phyloP scores from a whole-genome alignment of 2,329 filamentous ascomycete genomes.

The Pleomassaria siparia region DNA sequence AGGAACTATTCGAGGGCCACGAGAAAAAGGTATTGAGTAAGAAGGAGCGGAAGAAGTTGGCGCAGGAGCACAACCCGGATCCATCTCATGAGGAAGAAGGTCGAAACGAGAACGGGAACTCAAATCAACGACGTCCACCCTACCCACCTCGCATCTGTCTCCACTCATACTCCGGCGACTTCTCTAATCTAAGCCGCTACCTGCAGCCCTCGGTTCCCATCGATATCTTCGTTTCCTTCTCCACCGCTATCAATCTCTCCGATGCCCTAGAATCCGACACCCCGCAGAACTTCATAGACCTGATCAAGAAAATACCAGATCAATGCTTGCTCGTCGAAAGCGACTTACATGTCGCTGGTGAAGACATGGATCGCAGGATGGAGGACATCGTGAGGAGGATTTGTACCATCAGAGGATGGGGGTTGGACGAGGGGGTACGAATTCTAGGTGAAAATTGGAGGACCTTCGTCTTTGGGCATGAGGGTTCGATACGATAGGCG shows the following conservation, averaged over 20 bases:
- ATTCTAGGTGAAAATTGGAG: conserved; percentile 74
- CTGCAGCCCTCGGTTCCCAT: conserved; percentile 71
- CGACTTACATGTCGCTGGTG: conserved; percentile 81
- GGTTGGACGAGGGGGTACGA: conserved; percentile 67
- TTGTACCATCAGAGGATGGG: conserved; percentile 78
- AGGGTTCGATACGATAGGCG: too few species aligned
- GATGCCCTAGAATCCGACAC: conserved; percentile 47
- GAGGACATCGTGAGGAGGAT: conserved; percentile 76
- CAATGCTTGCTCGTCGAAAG: conserved; percentile 84
- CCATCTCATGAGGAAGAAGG: not conserved
- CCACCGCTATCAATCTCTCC: conserved; percentile 75
- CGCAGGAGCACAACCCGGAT: conserved; percentile 6
- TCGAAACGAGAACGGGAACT: conserved; percentile 2
- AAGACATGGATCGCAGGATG: conserved; percentile 74
- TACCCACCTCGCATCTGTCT: conserved; percentile 90
- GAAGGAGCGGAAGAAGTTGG: conserved; percentile 51
- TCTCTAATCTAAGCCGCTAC: conserved; percentile 77
- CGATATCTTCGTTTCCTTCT: conserved; percentile 86
- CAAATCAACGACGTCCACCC: conserved; percentile 29
- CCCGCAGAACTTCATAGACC: conserved; percentile 61
- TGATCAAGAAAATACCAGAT: conserved; percentile 72
- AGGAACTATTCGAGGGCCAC: conserved; percentile 69
- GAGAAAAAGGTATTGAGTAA: conserved; percentile 64
- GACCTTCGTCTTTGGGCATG: conserved; percentile 68
- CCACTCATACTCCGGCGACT: conserved; percentile 85